Evolutionary conservation across 2,329 filamentous ascomycete species (phyloP), one percentile per base, ranked within the genome.

Genomic region (Aureobasidium namibiae): DNA sequence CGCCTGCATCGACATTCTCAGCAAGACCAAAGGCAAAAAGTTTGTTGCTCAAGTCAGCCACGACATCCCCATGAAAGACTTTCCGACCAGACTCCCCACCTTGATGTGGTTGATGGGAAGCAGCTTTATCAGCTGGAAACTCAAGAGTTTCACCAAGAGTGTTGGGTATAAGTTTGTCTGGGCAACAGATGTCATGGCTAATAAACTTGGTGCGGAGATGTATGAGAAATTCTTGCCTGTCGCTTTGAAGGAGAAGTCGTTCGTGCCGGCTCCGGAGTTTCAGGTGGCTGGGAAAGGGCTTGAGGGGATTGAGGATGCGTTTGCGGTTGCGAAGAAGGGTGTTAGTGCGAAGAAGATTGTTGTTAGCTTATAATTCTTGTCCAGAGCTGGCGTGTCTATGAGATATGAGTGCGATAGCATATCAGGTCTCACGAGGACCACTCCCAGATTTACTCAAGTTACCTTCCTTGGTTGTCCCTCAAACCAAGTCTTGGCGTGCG

Each of bases 221-320:
- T 60, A 39, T 8, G 39, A 38, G 21, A 33, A 56, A 21, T 61
- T 59, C 33, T 21, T 75, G 48, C 67, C 69, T 0, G 42, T 62
- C 9, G 76, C 74, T 1, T 58, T 78, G 59, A 69, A 66, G 21
- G 61, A 66, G 16, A 70, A 70, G 0, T 65, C 64, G 53, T 68
- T 72, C 60, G 62, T 66, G 60, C 61, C 66, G 42, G 66, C 70
- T 13, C 71, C 63, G 23, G 57, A 60, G 16, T 39, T 65, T 11
- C 56, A 65, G 44, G 62, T 68, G 5, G 56, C 63, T 18, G 67
- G 63, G 0, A 60, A 64, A 45, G 67, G 66, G 0, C 54, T 68
- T 21, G 65, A 66, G 31, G 50, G 36, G 4, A 21, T 66, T 4
- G 65, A 68, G 48, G 60, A 59, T 10, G 67, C 62, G 21, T 41